phyloP scores from a whole-genome alignment of 331 rosid genomes.

The Pyracantha coccinea region DNA sequence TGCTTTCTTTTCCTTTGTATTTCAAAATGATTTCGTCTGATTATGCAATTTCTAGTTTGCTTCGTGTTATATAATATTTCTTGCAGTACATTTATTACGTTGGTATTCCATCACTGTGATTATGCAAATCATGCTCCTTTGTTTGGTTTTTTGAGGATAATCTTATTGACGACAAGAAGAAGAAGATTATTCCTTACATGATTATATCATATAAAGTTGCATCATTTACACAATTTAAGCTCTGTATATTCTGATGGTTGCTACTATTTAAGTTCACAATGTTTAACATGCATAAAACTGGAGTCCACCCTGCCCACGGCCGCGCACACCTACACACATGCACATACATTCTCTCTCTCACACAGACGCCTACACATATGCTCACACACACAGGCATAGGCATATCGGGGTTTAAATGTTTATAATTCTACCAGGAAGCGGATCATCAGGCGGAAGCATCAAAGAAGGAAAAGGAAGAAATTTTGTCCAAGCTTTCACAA shows the following conservation, averaged over 20 bases:
- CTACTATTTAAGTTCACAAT: background rate
- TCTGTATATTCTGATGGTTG: background rate
- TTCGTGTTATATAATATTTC: background rate
- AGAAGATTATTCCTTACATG: background rate
- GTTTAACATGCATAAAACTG: background rate
- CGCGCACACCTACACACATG: background rate
- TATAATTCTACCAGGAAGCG: slow-evolving; percentile 50
- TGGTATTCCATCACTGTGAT: background rate
- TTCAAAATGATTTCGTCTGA: background rate
- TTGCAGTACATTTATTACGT: background rate
- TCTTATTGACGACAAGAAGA: background rate
- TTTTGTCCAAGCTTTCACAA: slow-evolving; percentile 49
- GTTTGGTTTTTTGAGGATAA: background rate
- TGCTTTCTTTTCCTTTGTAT: slow-evolving; percentile 2
- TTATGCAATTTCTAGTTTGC: background rate
- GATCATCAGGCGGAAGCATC: slow-evolving; percentile 50
- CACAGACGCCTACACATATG: background rate
- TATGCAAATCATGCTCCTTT: background rate
- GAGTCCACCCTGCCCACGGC: background rate
- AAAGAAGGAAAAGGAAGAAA: slow-evolving; percentile 54
- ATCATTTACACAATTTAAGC: background rate
- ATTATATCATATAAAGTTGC: background rate
- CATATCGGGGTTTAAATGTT: slow-evolving; percentile 1
- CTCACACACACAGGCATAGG: background rate
- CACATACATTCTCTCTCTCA: background rate